These are phyloP conservation scores for Dactylellina leptospora DNA, from an alignment of 2,329 filamentous ascomycete genomes.

Conservation along the genomic window DNA sequence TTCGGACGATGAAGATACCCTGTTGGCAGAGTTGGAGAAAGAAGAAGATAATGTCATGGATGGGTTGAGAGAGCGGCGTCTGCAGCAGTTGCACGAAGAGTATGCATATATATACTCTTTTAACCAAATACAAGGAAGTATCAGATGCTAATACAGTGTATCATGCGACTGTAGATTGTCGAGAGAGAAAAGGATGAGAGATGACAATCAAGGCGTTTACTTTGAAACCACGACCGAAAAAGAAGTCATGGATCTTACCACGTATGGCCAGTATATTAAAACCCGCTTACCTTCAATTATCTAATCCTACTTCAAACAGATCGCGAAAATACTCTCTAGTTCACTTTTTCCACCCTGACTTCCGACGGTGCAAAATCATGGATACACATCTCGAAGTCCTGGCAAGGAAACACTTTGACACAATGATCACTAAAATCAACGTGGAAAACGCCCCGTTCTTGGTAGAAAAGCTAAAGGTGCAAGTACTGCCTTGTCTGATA, in stretches of 20 bases:
- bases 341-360: slow-evolving; percentile 62
- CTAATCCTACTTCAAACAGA: too few species aligned
- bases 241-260: slow-evolving; percentile 65
- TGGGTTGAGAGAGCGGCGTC: slow-evolving; percentile 67
- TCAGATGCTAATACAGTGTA: background rate
- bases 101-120: slow-evolving; percentile 52
- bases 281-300: too few species aligned
- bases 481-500: slow-evolving; percentile 69
- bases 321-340: slow-evolving; percentile 60
- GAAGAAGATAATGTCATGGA: slow-evolving; percentile 65
- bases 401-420: slow-evolving; percentile 69
- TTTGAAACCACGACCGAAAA: slow-evolving; percentile 69
- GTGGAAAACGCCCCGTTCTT: slow-evolving; percentile 70
- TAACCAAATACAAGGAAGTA: background rate
- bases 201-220: slow-evolving; percentile 66
- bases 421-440: slow-evolving; percentile 68
- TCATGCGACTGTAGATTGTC: slow-evolving; percentile 58
- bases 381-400: slow-evolving; percentile 62
- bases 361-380: slow-evolving; percentile 61
- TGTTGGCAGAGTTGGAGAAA: slow-evolving; percentile 66
- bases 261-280: too few species aligned
- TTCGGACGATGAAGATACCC: slow-evolving; percentile 67
- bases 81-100: slow-evolving; percentile 69
- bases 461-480: slow-evolving; percentile 67
- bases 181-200: slow-evolving; percentile 65